phyloP scores from a whole-genome alignment of 2,329 filamentous ascomycete species.

The Aureobasidium mangrovei region DNA sequence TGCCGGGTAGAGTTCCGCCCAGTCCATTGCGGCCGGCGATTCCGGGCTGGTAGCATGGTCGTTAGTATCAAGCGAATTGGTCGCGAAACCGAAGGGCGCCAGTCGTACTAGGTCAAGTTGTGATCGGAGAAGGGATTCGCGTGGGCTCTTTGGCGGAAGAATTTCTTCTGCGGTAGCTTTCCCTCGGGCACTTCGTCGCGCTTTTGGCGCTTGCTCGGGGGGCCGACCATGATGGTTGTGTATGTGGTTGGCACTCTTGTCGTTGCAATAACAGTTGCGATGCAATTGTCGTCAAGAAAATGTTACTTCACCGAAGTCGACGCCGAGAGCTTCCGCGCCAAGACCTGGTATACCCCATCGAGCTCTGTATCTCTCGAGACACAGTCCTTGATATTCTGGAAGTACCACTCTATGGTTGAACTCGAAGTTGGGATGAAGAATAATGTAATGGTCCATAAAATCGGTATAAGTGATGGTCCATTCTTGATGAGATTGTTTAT shows the following conservation, averaged over 20 bases:
- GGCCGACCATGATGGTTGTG: slow-evolving; percentile 25
- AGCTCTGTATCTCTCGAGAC: too few relatives aligned
- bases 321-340: too few relatives aligned
- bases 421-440: too few relatives aligned
- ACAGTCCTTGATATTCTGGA: too few relatives aligned
- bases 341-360: too few relatives aligned
- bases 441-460: too few relatives aligned
- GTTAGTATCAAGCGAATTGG: slow-evolving; percentile 10
- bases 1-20: slow-evolving; percentile 73
- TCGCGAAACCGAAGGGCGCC: not conserved
- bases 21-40: slow-evolving; percentile 79
- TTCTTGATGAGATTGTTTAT: too few relatives aligned
- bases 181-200: slow-evolving; percentile 39
- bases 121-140: slow-evolving; percentile 98
- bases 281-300: too few relatives aligned
- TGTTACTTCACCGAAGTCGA: too few relatives aligned
- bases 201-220: slow-evolving; percentile 34
- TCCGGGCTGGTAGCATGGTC: slow-evolving; percentile 52
- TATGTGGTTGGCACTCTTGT: not conserved
- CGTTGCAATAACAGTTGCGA: too few relatives aligned
- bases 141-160: slow-evolving; percentile 91
- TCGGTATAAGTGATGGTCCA: too few relatives aligned
- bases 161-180: slow-evolving; percentile 82
- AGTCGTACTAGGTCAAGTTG: slow-evolving; percentile 69
- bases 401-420: too few relatives aligned